Evolutionary conservation across 495 filamentous ascomycete species (phyloP), one percentile per base, ranked within the genome.

Genomic region (Neurospora terricola): DNA sequence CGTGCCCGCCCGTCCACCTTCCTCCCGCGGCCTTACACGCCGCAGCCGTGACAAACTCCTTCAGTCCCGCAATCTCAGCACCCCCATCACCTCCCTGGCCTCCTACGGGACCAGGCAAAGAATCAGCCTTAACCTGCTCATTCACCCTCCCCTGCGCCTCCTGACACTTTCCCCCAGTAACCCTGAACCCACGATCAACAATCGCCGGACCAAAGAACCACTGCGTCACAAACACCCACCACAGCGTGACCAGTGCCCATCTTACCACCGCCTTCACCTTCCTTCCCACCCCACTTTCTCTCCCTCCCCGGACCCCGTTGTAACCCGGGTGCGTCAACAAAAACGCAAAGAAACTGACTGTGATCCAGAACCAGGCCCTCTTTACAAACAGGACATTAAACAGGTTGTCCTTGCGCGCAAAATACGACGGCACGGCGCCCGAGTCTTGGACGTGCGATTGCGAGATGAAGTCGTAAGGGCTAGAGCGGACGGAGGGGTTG

Each of bases 311-410:
- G 8, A 37, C 37, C 37, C 37, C 9, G 38, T 16, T 43, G 16
- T 86, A 81, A 0, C 83, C 80, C 0, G 89, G 85, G 75, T 94
- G 90, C 27, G 87, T 88, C 27, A 86, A 74, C 3, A 91, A 72
- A 54, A 94, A 90, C 3, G 88, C 73, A 14, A 87, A 79, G 74
- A 96, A 80, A 9, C 91, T 89, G 30, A 86, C 73, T 0, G 92
- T 93, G 27, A 92, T 89, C 96, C 96, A 99, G 39, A 91, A 85
- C 96, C 96, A 99, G 69, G 94, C 96, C 69, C 91, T 86, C 84
- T 99, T 99, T 75, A 99, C 96, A 75, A 99, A 98, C 74, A 92
- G 86, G 66, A 90, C 73, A 80, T 99, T 99, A 86, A 97, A 90
- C 73, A 98, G 72, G 83, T 99, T 99, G 76, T 88, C 84, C 78